Conservation (phyloP, 805 yeast genomes). For the Millerozyma miso region DNA sequence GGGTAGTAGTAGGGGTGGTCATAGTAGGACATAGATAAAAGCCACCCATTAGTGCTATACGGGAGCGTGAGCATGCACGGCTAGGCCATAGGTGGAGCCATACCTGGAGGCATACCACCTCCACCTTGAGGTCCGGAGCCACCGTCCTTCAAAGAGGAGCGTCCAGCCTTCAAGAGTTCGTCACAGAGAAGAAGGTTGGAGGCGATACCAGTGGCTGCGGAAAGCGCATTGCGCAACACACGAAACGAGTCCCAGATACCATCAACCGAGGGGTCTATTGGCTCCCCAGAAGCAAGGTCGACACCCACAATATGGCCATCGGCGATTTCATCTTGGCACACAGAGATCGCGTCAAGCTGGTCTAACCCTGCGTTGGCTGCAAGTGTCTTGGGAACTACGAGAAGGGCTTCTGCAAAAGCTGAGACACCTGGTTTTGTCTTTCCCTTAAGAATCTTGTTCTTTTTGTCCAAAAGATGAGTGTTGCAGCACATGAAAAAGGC, state of each 20-base stretch:
- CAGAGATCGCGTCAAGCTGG: slow-evolving; percentile 80
- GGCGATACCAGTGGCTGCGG: slow-evolving; percentile 92
- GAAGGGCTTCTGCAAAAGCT: slow-evolving; percentile 89
- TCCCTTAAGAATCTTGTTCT: slow-evolving; percentile 64
- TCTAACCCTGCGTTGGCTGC: slow-evolving; percentile 92
- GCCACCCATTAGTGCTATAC: too few relatives aligned
- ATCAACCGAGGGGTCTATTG: slow-evolving; percentile 89
- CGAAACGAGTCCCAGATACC: slow-evolving; percentile 97
- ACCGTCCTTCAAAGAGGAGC: slow-evolving; percentile 79
- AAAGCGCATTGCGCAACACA: slow-evolving; percentile 87
- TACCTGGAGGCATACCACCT: slow-evolving; percentile 16
- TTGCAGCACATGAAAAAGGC: slow-evolving; percentile 87
- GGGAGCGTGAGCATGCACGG: too few relatives aligned
- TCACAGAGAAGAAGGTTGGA: slow-evolving; percentile 90
- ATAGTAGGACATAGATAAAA: too few relatives aligned
- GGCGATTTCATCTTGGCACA: slow-evolving; percentile 82
- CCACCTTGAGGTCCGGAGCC: slow-evolving; percentile 18
- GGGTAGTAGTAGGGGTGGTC: too few relatives aligned
- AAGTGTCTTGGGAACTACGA: slow-evolving; percentile 89
- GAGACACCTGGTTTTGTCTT: slow-evolving; percentile 84
- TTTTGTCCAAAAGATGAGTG: slow-evolving; percentile 51
- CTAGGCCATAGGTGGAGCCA: slow-evolving; percentile 15
- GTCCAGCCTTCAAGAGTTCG: slow-evolving; percentile 94
- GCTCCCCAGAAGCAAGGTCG: slow-evolving; percentile 87
- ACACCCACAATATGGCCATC: slow-evolving; percentile 86